Evolutionary conservation across 495 filamentous ascomycete genomes (phyloP), one percentile per base, ranked within the genome.

Genomic region (Apodospora peruviana): DNA sequence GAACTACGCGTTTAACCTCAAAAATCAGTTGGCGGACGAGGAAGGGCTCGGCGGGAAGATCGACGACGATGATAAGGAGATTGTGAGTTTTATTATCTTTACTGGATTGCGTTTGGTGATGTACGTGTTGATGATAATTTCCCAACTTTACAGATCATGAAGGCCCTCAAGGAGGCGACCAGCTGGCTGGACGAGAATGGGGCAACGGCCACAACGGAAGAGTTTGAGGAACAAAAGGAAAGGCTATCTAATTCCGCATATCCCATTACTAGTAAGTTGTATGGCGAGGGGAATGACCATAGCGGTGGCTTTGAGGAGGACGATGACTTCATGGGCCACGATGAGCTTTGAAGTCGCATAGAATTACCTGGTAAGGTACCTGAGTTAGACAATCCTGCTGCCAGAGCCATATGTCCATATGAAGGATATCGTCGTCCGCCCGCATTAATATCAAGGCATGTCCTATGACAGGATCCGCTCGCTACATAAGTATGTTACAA

Each of bases 171-270:
- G 81, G 90, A 95, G 70, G 78, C 87, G 40, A 82, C 79, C 47
- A 87, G 89, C 57, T 98, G 93, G 93, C 80, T 96, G 40, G 87
- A 95, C 48, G 86, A 93, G 76, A 87, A 95, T 73, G 88, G 77
- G 45, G 77, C 78, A 48, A 84, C 84, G 43, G 93, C 93, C 41
- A 83, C 79, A 44, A 75, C 81, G 42, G 90, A 96, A 71, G 91
- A 96, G 71, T 95, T 96, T 59, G 85, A 91, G 66, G 91, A 96
- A 79, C 90, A 95, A 73, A 94, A 87, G 78, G 90, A 96, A 81
- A 91, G 89, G 75, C 79, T 97, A 48, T 87, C 83, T 51, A 80
- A 83, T 63, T 85, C 91, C 47, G 91, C 89, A 16, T 90, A 96
- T 71, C 91, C 90, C 5, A 95, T 95, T 70, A 96, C 91, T 57